Evolutionary conservation across 2,329 filamentous ascomycete species (phyloP), one percentile per base, ranked within the genome.

Genomic region (Byssoonygena ceratinophila): DNA sequence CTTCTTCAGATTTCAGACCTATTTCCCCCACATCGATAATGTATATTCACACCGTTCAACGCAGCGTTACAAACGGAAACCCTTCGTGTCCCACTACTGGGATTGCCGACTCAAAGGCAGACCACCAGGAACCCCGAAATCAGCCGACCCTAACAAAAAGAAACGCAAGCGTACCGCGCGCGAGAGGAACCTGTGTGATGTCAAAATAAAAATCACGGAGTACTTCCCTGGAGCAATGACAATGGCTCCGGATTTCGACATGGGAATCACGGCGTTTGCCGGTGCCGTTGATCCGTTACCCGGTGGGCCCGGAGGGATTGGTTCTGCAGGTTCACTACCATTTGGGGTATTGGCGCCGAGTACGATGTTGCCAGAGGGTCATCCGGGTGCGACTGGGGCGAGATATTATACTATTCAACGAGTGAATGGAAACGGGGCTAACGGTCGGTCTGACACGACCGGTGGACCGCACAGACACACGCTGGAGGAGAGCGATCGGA

Each of bases 161-260:
- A 89, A 88, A 67, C 78, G 86, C 34, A 89, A 87, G 68, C 81
- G 86, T 23, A 81, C 77, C 32, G 83, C 83, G n/a, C 76, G 86
- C 39, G 81, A 86, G 66, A 76, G 84, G 11, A 84, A 89, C 68
- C 74, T 89, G n/a, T 91, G 86, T 65, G 85, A 90, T 66, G 85
- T 90, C 58, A 90, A 90, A 69, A 88, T 90, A 66, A 90, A 89
- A 66, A 87, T 90, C 55, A 88, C 84, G 2, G 85, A 90, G 66
- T 87, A 86, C 68, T 83, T 84, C 51, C 78, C 83, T 8, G 78
- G 76, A 34, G 70, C 64, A 0, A 58, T 64, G 18, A 64, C 47
- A 34, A 57, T 55, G 37, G 61, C 60, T 9, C 61, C 63, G 46
- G 65, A 61, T 44, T 60, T 63, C 40, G 58, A 60, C 18, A 58